phyloP scores from a whole-genome alignment of 129 eudicot genomes.

The Scalesia atractyloides region DNA sequence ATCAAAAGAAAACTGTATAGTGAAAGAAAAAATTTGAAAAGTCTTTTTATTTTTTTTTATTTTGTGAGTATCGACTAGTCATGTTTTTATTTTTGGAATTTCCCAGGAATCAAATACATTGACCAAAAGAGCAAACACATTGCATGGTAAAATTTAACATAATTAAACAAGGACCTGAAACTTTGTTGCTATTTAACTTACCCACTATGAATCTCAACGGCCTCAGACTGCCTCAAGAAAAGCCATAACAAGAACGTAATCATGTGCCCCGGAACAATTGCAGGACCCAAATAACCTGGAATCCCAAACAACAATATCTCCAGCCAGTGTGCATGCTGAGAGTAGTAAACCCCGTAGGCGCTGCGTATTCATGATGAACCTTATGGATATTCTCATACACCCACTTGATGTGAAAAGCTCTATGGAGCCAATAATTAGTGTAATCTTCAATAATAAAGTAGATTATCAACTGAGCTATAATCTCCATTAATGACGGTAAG shows the following conservation, averaged over 20 bases:
- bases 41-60: no score
- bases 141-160: not conserved
- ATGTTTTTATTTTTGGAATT: no score
- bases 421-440: constrained; percentile 77
- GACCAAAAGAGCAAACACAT: no score
- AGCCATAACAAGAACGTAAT: constrained; percentile 80
- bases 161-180: not conserved
- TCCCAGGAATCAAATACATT: no score
- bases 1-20: no score
- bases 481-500: constrained; percentile 63
- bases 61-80: no score
- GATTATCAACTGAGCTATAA: constrained; percentile 54
- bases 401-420: constrained; percentile 72
- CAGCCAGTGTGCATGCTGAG: constrained; percentile 82
- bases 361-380: constrained; percentile 86
- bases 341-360: constrained; percentile 72
- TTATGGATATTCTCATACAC: constrained; percentile 72
- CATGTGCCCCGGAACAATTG: constrained; percentile 77
- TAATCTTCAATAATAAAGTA: constrained; percentile 80
- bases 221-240: constrained; percentile 75
- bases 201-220: constrained; percentile 91
- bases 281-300: constrained; percentile 78
- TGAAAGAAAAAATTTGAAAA: no score
- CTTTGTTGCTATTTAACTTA: constrained; percentile 20
- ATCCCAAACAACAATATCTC: constrained; percentile 82